phyloP scores from a whole-genome alignment of 1,284 basidiomycete species.

The Boletus semigastroideus region DNA sequence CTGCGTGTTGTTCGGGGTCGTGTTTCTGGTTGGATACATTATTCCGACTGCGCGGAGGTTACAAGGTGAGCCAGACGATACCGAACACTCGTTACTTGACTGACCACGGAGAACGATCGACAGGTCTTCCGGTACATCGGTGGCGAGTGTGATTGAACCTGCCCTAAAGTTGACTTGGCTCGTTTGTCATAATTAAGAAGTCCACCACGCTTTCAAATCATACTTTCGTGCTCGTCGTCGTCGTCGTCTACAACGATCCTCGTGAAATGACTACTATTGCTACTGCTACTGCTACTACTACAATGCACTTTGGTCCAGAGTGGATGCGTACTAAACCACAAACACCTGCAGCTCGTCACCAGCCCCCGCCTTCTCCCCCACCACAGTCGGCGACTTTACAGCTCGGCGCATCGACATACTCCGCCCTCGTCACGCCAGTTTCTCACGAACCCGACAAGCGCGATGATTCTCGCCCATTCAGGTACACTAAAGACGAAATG shows the following conservation, averaged over 20 bases:
- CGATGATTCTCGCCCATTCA: slow-evolving; percentile 74
- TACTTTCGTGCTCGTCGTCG: slow-evolving; percentile 8
- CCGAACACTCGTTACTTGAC: no score
- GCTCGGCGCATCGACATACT: slow-evolving; percentile 70
- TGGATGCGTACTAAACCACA: slow-evolving; percentile 84
- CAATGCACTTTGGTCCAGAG: slow-evolving; percentile 85
- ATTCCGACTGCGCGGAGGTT: slow-evolving; percentile 82
- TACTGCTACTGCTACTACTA: slow-evolving; percentile 53
- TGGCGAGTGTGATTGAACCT: slow-evolving; percentile 32
- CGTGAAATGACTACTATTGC: slow-evolving; percentile 59
- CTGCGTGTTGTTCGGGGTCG: slow-evolving; percentile 75
- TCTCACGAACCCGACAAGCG: slow-evolving; percentile 51
- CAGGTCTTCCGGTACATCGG: slow-evolving; percentile 41
- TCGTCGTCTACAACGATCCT: not conserved
- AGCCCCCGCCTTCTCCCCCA: slow-evolving; percentile 58
- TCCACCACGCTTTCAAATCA: slow-evolving; percentile 21
- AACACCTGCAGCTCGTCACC: slow-evolving; percentile 49
- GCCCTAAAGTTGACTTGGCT: slow-evolving; percentile 30
- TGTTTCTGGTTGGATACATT: slow-evolving; percentile 76
- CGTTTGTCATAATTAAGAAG: slow-evolving; percentile 20
- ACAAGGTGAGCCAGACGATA: slow-evolving; percentile 78
- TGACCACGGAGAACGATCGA: slow-evolving; percentile 4
- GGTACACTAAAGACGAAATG: slow-evolving; percentile 85
- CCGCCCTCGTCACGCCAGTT: slow-evolving; percentile 68
- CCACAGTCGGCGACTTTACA: slow-evolving; percentile 43